These are phyloP conservation scores for Fusarium armeniacum DNA, from an alignment of 2,329 filamentous ascomycete genomes.

Conservation along the genomic window DNA sequence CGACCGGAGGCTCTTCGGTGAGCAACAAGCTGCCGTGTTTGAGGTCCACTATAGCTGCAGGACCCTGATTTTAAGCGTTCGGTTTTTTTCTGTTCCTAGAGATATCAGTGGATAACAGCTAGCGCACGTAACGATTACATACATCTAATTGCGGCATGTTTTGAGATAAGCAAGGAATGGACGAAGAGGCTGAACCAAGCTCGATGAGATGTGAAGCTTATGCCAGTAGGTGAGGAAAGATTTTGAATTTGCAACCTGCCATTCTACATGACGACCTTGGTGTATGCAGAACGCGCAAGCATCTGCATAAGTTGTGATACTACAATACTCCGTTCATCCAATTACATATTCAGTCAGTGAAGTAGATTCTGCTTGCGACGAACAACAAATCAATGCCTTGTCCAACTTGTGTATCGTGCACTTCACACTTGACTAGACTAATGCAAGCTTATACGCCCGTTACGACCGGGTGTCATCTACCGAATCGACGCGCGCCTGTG, in stretches of 20 bases:
- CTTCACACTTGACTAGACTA: conserved; percentile 8
- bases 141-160: conserved; percentile 42
- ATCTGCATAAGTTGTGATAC: background rate
- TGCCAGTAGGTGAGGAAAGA: conserved; percentile 7
- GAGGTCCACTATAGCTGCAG: conserved; percentile 40
- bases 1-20: conserved; percentile 50
- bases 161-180: conserved; percentile 28
- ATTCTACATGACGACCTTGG: background rate
- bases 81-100: conserved; percentile 16
- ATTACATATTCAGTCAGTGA: background rate
- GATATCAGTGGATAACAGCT: conserved; percentile 39
- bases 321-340: background rate
- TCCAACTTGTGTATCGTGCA: conserved; percentile 1
- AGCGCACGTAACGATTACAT: conserved; percentile 45
- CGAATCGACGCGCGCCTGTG: conserved; percentile 31
- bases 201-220: conserved; percentile 3
- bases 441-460: conserved; percentile 31
- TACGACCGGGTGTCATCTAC: conserved; percentile 29
- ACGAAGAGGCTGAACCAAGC: conserved; percentile 19
- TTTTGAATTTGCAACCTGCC: background rate
- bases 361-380: background rate
- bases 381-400: conserved; percentile 2
- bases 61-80: conserved; percentile 43
- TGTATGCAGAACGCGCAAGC: background rate
- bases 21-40: conserved; percentile 32